These are phyloP conservation scores for Paecilomyces formosus DNA, from an alignment of 2,329 filamentous ascomycete species.

Conservation along the genomic window DNA sequence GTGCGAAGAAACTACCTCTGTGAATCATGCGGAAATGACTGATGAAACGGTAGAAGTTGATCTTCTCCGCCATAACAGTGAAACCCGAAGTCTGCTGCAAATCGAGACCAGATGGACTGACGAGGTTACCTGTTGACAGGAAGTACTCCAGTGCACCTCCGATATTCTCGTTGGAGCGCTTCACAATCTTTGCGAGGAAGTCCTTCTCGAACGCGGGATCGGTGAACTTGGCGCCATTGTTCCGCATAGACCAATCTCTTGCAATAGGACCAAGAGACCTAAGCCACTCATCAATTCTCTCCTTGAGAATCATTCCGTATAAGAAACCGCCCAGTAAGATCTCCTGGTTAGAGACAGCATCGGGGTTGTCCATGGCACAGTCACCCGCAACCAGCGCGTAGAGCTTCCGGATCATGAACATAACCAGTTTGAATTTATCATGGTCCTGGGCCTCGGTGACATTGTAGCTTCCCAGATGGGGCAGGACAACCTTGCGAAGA, in stretches of 20 bases:
- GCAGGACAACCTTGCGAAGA: constrained; percentile 78
- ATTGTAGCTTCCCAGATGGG: constrained; percentile 79
- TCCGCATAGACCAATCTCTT: constrained; percentile 49
- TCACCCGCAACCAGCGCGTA: constrained; percentile 90
- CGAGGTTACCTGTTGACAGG: constrained; percentile 87
- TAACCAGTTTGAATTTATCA: constrained; percentile 88
- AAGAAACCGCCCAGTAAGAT: constrained; percentile 87
- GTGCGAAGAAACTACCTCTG: constrained; percentile 96
- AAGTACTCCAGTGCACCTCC: constrained; percentile 89
- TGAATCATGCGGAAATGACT: constrained; percentile 99
- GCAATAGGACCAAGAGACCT: constrained; percentile 51
- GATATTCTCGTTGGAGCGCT: constrained; percentile 78
- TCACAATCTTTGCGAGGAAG: constrained; percentile 70
- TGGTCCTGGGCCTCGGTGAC: constrained; percentile 76
- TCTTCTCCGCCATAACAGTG: constrained; percentile 94
- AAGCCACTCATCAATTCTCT: constrained; percentile 85
- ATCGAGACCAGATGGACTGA: constrained; percentile 86
- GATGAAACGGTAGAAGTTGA: constrained; percentile 98
- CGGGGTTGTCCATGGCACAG: constrained; percentile 88
- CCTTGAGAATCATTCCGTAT: constrained; percentile 93
- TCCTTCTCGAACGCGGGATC: constrained; percentile 72
- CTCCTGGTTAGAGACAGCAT: constrained; percentile 94
- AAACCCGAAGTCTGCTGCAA: constrained; percentile 92
- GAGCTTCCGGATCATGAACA: constrained; percentile 95
- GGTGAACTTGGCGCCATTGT: constrained; percentile 54